Conservation (phyloP, 2,329 filamentous ascomycete species). For the Lecanoromycetidae sp. region DNA sequence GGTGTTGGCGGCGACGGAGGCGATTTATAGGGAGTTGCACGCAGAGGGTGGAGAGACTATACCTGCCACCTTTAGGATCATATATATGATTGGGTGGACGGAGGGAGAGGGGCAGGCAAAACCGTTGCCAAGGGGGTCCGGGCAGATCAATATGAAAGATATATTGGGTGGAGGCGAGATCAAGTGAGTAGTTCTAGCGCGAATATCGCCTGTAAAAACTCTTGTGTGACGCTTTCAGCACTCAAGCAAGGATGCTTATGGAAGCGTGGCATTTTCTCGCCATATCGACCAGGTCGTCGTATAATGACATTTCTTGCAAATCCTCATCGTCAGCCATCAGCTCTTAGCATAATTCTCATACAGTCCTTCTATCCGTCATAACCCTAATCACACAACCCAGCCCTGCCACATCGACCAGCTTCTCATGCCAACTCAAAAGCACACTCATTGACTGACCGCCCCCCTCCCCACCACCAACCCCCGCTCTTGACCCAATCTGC, state of each 20-base stretch:
- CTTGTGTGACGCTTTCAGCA: too few species aligned
- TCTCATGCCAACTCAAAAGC: slow-evolving; percentile 95
- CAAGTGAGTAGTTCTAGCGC: slow-evolving; percentile 9
- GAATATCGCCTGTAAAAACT: neutral
- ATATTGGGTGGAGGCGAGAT: slow-evolving; percentile 45
- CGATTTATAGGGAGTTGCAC: slow-evolving; percentile 78
- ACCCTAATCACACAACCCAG: slow-evolving; percentile 84
- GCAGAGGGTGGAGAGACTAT: slow-evolving; percentile 57
- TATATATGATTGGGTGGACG: slow-evolving; percentile 99
- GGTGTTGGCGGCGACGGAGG: slow-evolving; percentile 73
- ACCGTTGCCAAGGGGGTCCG: slow-evolving; percentile 72
- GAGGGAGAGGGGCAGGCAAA: slow-evolving; percentile 65
- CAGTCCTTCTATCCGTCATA: slow-evolving; percentile 92
- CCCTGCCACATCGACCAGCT: slow-evolving; percentile 87
- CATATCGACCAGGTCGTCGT: neutral
- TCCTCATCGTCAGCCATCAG: neutral
- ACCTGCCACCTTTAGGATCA: slow-evolving; percentile 86
- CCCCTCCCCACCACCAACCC: slow-evolving; percentile 53
- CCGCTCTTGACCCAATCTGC: slow-evolving; percentile 51
- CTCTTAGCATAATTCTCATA: slow-evolving; percentile 37
- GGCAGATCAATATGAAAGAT: slow-evolving; percentile 79
- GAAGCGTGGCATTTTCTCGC: too few species aligned
- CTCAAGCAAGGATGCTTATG: too few species aligned
- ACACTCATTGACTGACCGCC: slow-evolving; percentile 91
- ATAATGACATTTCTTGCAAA: neutral